Conservation (phyloP, 345 rosid species). For the Hibiscus tridactylites region DNA sequence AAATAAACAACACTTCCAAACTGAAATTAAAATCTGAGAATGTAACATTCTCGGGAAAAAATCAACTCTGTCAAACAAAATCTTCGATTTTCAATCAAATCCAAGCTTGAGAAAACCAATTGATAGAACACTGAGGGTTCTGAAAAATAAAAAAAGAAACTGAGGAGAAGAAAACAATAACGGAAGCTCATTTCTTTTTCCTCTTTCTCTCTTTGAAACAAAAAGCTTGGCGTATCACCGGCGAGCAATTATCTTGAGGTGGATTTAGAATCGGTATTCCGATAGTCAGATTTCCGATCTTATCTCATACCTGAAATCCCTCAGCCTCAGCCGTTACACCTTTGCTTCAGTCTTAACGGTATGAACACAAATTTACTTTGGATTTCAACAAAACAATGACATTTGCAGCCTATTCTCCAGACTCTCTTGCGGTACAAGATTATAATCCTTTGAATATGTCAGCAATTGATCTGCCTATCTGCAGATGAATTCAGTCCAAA, state of each 20-base stretch:
- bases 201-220: not conserved
- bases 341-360: constrained; percentile 9
- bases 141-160: not conserved
- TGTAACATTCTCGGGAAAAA: not conserved
- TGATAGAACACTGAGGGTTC: not conserved
- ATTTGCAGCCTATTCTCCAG: constrained; percentile 19
- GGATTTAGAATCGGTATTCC: not conserved
- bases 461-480: constrained; percentile 13
- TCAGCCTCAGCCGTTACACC: constrained; percentile 5
- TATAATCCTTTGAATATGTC: constrained; percentile 17
- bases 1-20: not conserved
- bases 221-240: not conserved
- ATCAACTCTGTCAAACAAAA: not conserved
- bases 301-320: constrained; percentile 11
- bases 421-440: constrained; percentile 11
- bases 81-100: not conserved
- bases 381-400: constrained; percentile 25
- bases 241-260: not conserved
- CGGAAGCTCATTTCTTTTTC: not conserved
- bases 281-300: constrained; percentile 7
- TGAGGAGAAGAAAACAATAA: not conserved
- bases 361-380: constrained; percentile 11
- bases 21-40: constrained; percentile 5
- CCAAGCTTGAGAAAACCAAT: not conserved
- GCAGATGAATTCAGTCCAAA: not conserved